phyloP scores from a whole-genome alignment of 1,284 basidiomycete genomes.

The Coniferiporia weirii region DNA sequence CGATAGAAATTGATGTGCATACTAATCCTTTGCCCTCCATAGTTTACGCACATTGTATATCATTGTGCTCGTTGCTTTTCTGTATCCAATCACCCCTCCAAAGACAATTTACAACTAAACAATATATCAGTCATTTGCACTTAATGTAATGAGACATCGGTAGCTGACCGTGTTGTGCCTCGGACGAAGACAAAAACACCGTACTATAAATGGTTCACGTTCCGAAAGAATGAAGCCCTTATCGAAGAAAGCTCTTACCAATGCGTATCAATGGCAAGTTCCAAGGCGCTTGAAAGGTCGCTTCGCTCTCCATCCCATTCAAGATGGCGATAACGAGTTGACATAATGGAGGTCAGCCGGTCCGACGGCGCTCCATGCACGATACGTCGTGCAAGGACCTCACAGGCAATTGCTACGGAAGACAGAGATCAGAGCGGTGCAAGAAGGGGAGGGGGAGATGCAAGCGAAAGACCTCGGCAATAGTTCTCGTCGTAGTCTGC shows the following conservation, averaged over 20 bases:
- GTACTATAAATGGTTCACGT: conserved; percentile 38
- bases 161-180: conserved; percentile 72
- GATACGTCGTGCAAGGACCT: conserved; percentile 81
- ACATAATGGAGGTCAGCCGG: conserved; percentile 65
- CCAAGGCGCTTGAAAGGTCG: conserved; percentile 70
- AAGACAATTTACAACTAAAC: conserved; percentile 59
- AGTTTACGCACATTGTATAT: conserved; percentile 57
- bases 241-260: conserved; percentile 42
- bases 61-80: conserved; percentile 61
- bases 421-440: neutral
- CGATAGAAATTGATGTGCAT: neutral
- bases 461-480: conserved; percentile 53
- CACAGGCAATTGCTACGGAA: conserved; percentile 68
- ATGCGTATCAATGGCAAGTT: conserved; percentile 80
- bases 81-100: conserved; percentile 85
- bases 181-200: conserved; percentile 83
- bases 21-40: neutral
- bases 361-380: conserved; percentile 65
- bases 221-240: neutral
- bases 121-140: conserved; percentile 1
- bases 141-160: neutral
- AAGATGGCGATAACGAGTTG: conserved; percentile 67
- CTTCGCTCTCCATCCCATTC: conserved; percentile 76
- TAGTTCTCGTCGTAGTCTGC: conserved; percentile 85
- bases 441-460: neutral